A percentile compares a stretch with the other conserved stretches of the same genome.
These are phyloP conservation scores for Exophiala sp. DNA, from an alignment of 2,329 filamentous ascomycete genomes.

Conservation along the genomic window DNA sequence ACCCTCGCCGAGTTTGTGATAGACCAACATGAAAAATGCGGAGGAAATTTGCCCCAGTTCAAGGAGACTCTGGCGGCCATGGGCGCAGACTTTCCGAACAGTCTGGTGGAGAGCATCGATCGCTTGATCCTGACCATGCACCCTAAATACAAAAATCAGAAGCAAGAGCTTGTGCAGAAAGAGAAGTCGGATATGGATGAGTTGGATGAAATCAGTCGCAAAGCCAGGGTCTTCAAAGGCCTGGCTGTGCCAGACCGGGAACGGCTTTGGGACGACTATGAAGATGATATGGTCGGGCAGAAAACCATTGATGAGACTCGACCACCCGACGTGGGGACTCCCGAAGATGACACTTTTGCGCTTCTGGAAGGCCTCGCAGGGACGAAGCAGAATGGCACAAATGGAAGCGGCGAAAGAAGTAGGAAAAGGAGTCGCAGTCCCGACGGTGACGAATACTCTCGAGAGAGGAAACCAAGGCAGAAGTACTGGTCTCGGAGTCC, in stretches of 20 bases:
- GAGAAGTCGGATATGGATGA: constrained; percentile 35
- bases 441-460: constrained; percentile 45
- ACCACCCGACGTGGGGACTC: constrained; percentile 18
- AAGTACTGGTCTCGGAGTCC: constrained; percentile 49
- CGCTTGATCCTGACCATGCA: constrained; percentile 84
- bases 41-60: constrained; percentile 61
- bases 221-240: constrained; percentile 83
- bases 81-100: constrained; percentile 76
- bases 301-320: constrained; percentile 31
- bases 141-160: constrained; percentile 68
- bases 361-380: constrained; percentile 79
- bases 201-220: constrained; percentile 55
- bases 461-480: constrained; percentile 42
- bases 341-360: constrained; percentile 74
- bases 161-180: constrained; percentile 36
- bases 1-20: constrained; percentile 96
- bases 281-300: constrained; percentile 31
- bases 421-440: constrained; percentile 53
- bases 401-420: constrained; percentile 36
- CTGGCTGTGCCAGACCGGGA: constrained; percentile 78
- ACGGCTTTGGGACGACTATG: constrained; percentile 49
- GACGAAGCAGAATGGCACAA: constrained; percentile 47
- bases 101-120: constrained; percentile 85
- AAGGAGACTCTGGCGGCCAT: constrained; percentile 67
- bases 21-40: constrained; percentile 73